Evolutionary conservation across 352 stramenopile genomes (phyloP).

Genomic region (Globisporangium echinulatum): DNA sequence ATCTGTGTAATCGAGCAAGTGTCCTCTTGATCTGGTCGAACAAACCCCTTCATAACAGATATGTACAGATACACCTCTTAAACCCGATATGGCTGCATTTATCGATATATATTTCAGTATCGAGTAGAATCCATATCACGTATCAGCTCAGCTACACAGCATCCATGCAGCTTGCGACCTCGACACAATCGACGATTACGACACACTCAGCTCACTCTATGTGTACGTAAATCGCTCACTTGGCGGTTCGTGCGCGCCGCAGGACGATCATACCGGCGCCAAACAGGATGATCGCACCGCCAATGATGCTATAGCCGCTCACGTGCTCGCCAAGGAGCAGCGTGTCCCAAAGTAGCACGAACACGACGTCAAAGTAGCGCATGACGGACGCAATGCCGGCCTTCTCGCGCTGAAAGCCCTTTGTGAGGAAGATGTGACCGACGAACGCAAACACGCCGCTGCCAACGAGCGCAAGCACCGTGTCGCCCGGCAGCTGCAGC

Average conservation of each 20-base stretch:
- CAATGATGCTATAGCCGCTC: slow-evolving; percentile 51
- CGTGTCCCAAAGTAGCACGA: slow-evolving; percentile 50
- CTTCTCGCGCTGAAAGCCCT: slow-evolving; percentile 52
- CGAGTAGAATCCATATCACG: too few relatives aligned
- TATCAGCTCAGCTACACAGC: too few relatives aligned
- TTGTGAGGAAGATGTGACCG: slow-evolving; percentile 47
- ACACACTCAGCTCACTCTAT: too few relatives aligned
- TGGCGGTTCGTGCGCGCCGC: slow-evolving; percentile 15
- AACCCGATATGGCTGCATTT: background rate
- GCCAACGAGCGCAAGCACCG: slow-evolving; percentile 32
- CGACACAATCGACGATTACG: too few relatives aligned
- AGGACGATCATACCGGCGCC: slow-evolving; percentile 48
- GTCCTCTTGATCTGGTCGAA: background rate
- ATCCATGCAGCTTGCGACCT: too few relatives aligned
- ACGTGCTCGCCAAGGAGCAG: slow-evolving; percentile 44
- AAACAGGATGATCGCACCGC: slow-evolving; percentile 40
- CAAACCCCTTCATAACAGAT: background rate
- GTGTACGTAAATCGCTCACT: too few relatives aligned
- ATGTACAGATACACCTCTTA: background rate
- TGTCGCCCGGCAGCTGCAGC: slow-evolving; percentile 17
- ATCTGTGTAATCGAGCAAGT: background rate
- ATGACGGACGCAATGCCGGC: slow-evolving; percentile 60
- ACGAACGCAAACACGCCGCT: slow-evolving; percentile 44
- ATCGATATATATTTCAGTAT: too few relatives aligned
- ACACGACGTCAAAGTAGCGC: slow-evolving; percentile 67